Percentiles rank a stretch among this genome's conserved stretches.
Conservation (phyloP, 108 stramenopile genomes). For the Cyclotella kingstonii region DNA sequence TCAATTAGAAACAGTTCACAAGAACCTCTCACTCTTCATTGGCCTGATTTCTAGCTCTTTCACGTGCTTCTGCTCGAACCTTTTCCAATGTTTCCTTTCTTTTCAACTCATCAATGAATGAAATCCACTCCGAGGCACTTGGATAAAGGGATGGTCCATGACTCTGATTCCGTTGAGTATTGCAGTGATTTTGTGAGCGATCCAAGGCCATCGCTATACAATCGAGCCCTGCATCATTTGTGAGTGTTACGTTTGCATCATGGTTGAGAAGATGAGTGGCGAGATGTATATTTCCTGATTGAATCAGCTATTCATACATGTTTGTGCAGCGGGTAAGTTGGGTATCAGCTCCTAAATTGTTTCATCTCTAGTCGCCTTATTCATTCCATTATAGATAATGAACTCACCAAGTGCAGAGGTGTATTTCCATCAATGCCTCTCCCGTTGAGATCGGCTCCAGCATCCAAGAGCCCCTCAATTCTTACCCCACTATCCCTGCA, state of each 20-base stretch:
- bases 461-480: slow-evolving; percentile 43
- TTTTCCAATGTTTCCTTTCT: slow-evolving; percentile 31
- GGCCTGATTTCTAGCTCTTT: slow-evolving; percentile 34
- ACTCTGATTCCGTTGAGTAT: neutral
- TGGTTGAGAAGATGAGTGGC: slow-evolving; percentile 32
- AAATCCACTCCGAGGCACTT: slow-evolving; percentile 21
- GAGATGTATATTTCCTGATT: slow-evolving; percentile 27
- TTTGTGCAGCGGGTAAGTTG: neutral
- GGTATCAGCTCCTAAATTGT: neutral
- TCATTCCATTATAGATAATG: neutral
- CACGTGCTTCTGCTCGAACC: slow-evolving; percentile 22
- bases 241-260: slow-evolving; percentile 32
- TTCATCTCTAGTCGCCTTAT: neutral
- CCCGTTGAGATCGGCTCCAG: slow-evolving; percentile 37
- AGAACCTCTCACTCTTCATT: slow-evolving; percentile 41
- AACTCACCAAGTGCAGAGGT: slow-evolving; percentile 37
- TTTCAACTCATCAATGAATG: slow-evolving; percentile 36
- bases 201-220: slow-evolving; percentile 36
- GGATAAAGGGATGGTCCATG: neutral
- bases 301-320: slow-evolving; percentile 15
- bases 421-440: slow-evolving; percentile 33
- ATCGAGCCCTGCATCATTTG: slow-evolving; percentile 40
- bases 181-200: neutral
- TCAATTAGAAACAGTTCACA: neutral
- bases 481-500: slow-evolving; percentile 14